Base-by-base conservation (phyloP, 352 stramenopile genomes). In the Globisporangium nodosum region DNA sequence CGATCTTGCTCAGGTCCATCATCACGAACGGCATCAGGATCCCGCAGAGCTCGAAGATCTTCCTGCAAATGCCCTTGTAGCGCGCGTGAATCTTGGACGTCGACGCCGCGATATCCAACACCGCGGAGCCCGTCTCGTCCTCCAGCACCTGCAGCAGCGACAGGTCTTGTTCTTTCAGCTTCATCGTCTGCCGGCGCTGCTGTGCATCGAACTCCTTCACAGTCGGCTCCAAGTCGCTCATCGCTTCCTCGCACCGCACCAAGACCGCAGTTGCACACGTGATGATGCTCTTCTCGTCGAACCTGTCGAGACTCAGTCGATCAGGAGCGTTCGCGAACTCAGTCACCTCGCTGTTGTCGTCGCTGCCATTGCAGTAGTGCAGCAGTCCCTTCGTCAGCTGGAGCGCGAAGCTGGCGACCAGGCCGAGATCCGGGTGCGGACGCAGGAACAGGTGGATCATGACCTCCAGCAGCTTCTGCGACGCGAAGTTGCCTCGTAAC, bases 11-110 rank as follows among this genome's bases (percentile, higher is more conserved):
- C 24, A 80, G 49, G n/a, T 68, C 64, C 66, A 84, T 80, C 47
- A 69, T 66, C n/a, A 76, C 70, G 40, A 84, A 81, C 18, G 74
- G 74, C 35, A 69, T 50, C 2, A 84, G 49, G 21, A 73, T 58
- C 16, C 68, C 68, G 31, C 70, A 68, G 9, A 79, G 35, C 15
- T 82, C 65, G 43, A 66, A 71, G n/a, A 76, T 33, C 55, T 60
- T 53, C 9, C 61, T 53, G 35, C 70, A 77, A n/a, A 79, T 63
- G 0, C 27, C 37, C 37, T 79, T 79, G 54, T 66, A 81, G 20
- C 60, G 46, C 11, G 54, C 56, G 13, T 69, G 57, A 43, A 46
- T 66, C 33, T 56, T 59, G 12, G 53, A 49, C 3, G 58, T 61
- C 7, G 49, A 39, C 18, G 40, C 61, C 15, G 52, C 62, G 35